These are phyloP conservation scores for Thalassiosira mediterranea DNA, from an alignment of 352 stramenopile species.

Conservation along the genomic window DNA sequence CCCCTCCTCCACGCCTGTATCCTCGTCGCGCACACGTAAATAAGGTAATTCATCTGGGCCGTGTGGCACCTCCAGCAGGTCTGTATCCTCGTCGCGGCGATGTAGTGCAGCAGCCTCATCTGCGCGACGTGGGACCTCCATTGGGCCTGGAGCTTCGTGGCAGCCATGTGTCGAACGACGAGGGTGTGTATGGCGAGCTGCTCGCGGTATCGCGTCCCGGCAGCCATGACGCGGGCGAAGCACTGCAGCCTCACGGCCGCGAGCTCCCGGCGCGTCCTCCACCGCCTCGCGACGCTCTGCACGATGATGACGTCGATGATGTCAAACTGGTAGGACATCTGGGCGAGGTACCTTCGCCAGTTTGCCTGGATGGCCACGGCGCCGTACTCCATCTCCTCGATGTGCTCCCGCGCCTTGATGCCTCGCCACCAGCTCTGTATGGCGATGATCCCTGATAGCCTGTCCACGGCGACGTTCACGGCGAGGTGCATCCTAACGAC, in stretches of 20 bases:
- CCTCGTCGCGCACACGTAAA: no score
- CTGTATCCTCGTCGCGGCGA: conserved; percentile 57
- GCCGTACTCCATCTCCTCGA: conserved; percentile 36
- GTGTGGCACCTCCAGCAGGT: conserved; percentile 45
- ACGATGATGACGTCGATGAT: conserved; percentile 71
- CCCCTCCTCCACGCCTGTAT: no score
- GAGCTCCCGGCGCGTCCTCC: conserved; percentile 59
- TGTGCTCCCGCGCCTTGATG: conserved; percentile 21
- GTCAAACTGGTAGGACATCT: conserved; percentile 62
- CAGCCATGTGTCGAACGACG: conserved; percentile 26
- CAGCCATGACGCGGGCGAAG: conserved; percentile 15
- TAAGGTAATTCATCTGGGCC: conserved; percentile 50
- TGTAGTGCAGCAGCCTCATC: conserved; percentile 49
- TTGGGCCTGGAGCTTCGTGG: conserved; percentile 50
- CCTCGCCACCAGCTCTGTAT: conserved; percentile 51
- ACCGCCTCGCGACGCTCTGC: conserved; percentile 58
- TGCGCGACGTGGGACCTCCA: conserved; percentile 57
- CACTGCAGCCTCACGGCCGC: conserved; percentile 21
- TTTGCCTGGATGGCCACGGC: conserved; percentile 51
- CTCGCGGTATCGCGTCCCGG: conserved; percentile 28
- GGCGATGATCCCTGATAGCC: conserved; percentile 49
- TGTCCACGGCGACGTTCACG: conserved; percentile 50
- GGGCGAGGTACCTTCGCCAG: conserved; percentile 63
- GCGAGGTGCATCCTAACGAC: conserved; percentile 55
- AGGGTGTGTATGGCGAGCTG: conserved; percentile 48